Conservation (phyloP, 352 stramenopile species). For the Globisporangium irregulare region DNA sequence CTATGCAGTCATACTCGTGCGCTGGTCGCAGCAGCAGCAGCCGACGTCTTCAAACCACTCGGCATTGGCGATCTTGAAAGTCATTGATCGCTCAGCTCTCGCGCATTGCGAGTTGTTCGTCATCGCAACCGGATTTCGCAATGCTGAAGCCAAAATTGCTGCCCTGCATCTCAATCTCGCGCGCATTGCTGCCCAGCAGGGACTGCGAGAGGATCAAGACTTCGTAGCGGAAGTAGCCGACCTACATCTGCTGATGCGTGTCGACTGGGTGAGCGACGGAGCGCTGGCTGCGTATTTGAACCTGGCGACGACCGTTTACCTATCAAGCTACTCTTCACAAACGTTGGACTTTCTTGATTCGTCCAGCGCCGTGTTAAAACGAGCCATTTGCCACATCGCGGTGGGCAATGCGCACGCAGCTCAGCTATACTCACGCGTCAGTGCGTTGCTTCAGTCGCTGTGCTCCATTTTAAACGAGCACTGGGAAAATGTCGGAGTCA, state of each 20-base stretch:
- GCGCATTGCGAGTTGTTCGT: background rate
- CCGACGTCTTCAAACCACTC: background rate
- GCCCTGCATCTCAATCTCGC: constrained; percentile 7
- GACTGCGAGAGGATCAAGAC: background rate
- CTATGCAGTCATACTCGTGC: background rate
- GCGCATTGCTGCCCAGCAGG: background rate
- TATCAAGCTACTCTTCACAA: constrained; percentile 2
- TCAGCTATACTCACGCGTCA: background rate
- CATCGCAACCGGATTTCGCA: background rate
- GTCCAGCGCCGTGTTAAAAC: background rate
- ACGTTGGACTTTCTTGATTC: constrained; percentile 9
- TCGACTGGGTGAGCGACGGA: background rate
- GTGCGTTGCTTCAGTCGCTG: background rate
- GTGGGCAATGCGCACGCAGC: background rate
- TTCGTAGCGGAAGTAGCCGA: background rate
- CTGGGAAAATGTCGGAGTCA: constrained; percentile 1
- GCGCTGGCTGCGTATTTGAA: background rate
- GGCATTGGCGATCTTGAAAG: background rate
- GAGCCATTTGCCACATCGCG: background rate
- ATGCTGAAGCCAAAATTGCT: background rate
- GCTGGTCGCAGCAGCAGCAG: background rate
- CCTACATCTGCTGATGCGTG: background rate
- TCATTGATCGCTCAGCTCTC: background rate
- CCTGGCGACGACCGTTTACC: background rate
- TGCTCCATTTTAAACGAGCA: constrained; percentile 1